A percentile compares a stretch with the other conserved stretches of the same genome.
Conservation (phyloP, 495 filamentous ascomycete genomes). For the Annulohypoxylon maeteangense region DNA sequence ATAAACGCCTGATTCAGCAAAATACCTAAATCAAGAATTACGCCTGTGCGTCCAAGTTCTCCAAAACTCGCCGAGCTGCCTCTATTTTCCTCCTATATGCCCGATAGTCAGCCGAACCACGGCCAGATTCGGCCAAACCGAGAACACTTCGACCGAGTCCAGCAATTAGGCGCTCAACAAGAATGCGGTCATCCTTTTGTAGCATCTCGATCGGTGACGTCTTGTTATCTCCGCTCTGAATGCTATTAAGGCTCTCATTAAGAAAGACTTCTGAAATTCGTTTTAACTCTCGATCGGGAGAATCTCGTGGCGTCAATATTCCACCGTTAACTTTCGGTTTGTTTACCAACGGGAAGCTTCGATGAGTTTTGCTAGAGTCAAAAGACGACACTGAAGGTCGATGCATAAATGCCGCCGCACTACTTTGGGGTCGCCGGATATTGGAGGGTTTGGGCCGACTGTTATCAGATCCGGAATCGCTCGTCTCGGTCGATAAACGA, state of each 20-base stretch:
- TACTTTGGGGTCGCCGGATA: slow-evolving; percentile 53
- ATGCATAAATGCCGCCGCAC: slow-evolving; percentile 49
- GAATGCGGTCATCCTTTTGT: slow-evolving; percentile 74
- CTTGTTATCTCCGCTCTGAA: slow-evolving; percentile 38
- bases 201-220: slow-evolving; percentile 59
- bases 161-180: slow-evolving; percentile 80
- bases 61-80: slow-evolving; percentile 74
- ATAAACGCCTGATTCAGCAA: slow-evolving; percentile 30
- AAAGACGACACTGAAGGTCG: slow-evolving; percentile 63
- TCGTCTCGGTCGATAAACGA: slow-evolving; percentile 48
- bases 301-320: slow-evolving; percentile 53
- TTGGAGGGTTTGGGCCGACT: slow-evolving; percentile 36
- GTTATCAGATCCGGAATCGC: slow-evolving; percentile 47
- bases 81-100: slow-evolving; percentile 76
- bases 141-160: slow-evolving; percentile 77
- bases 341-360: slow-evolving; percentile 65
- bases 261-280: slow-evolving; percentile 54
- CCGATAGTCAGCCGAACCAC: slow-evolving; percentile 68
- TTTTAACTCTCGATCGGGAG: slow-evolving; percentile 52
- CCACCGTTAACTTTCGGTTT: slow-evolving; percentile 57
- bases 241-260: slow-evolving; percentile 51
- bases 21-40: slow-evolving; percentile 31
- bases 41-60: slow-evolving; percentile 60
- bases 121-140: slow-evolving; percentile 70
- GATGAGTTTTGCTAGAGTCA: slow-evolving; percentile 59